Conservation (phyloP, 192 early-diverging fungal species). For the Backusella luteola region DNA sequence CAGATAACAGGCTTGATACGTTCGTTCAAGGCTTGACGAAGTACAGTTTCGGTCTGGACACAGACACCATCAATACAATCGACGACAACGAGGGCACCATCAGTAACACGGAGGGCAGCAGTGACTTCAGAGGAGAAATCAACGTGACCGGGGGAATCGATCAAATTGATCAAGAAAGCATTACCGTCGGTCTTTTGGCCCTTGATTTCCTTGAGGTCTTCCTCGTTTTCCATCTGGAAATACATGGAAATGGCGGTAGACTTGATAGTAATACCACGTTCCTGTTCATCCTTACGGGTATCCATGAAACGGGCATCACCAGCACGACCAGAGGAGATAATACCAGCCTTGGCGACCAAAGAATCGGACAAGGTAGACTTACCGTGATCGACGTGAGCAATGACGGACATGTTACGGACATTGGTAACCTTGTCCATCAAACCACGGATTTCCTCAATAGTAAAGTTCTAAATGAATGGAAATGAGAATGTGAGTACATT, state of each 20-base stretch:
- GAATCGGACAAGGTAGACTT: constrained; percentile 97
- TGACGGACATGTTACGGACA: constrained; percentile 99
- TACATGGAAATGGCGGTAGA: constrained; percentile 99
- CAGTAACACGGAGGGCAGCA: constrained; percentile 97
- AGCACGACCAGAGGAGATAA: constrained; percentile 92
- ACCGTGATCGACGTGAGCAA: constrained; percentile 99
- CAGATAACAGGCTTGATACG: constrained; percentile 95
- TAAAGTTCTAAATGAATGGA: constrained; percentile 35
- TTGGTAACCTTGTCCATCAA: constrained; percentile 66
- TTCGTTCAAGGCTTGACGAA: constrained; percentile 96
- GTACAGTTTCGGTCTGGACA: constrained; percentile 98
- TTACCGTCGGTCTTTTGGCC: constrained; percentile 79
- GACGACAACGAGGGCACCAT: constrained; percentile 98
- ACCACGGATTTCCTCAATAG: constrained; percentile 50
- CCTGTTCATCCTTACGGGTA: constrained; percentile 95
- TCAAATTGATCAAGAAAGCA: constrained; percentile 98
- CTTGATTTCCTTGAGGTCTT: constrained; percentile 85
- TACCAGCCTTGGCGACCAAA: constrained; percentile 96
- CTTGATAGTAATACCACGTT: constrained; percentile 99
- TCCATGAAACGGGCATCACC: constrained; percentile 97
- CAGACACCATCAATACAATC: constrained; percentile 98
- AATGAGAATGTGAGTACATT: neutral
- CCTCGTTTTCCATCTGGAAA: constrained; percentile 82
- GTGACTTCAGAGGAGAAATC: constrained; percentile 99
- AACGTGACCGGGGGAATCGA: constrained; percentile 99